These are phyloP conservation scores for Acacia confusa DNA, from an alignment of 306 rosid genomes.

Conservation along the genomic window DNA sequence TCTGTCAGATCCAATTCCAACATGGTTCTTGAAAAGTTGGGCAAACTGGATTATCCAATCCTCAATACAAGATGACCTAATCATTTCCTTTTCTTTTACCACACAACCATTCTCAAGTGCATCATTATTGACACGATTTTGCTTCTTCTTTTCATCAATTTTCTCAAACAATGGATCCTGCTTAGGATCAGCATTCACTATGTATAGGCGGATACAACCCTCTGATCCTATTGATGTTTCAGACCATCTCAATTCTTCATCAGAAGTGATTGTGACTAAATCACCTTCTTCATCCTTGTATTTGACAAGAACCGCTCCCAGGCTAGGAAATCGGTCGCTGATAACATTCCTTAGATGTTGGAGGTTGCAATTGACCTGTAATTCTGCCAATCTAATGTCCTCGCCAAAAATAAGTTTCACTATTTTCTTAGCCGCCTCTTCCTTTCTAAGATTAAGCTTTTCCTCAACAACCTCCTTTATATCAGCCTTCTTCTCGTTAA, in stretches of 20 bases:
- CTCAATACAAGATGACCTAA: conserved; percentile 69
- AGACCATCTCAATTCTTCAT: conserved; percentile 82
- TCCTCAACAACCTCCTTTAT: conserved; percentile 75
- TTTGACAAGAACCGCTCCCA: conserved; percentile 71
- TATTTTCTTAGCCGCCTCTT: conserved; percentile 54
- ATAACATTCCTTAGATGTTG: conserved; percentile 69
- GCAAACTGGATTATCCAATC: conserved; percentile 89
- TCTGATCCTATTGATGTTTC: conserved; percentile 56
- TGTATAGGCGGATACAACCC: conserved; percentile 65
- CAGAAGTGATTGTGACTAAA: conserved; percentile 78
- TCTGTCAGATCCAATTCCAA: conserved; percentile 77
- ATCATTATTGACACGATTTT: conserved; percentile 29
- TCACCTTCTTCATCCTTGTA: conserved; percentile 91
- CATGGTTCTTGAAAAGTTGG: conserved; percentile 72
- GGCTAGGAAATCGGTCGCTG: conserved; percentile 61
- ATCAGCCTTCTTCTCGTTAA: conserved; percentile 55
- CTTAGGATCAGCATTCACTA: conserved; percentile 65
- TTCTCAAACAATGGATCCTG: conserved; percentile 65
- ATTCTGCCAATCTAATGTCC: conserved; percentile 80
- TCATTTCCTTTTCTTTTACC: conserved; percentile 47
- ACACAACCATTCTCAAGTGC: conserved; percentile 39
- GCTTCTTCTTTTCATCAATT: conserved; percentile 30
- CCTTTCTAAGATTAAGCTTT: conserved; percentile 38
- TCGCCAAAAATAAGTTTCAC: conserved; percentile 84
- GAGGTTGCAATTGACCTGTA: conserved; percentile 74